phyloP scores from a whole-genome alignment of 2,329 filamentous ascomycete genomes.

The Arthrobotrys sphaeroides region DNA sequence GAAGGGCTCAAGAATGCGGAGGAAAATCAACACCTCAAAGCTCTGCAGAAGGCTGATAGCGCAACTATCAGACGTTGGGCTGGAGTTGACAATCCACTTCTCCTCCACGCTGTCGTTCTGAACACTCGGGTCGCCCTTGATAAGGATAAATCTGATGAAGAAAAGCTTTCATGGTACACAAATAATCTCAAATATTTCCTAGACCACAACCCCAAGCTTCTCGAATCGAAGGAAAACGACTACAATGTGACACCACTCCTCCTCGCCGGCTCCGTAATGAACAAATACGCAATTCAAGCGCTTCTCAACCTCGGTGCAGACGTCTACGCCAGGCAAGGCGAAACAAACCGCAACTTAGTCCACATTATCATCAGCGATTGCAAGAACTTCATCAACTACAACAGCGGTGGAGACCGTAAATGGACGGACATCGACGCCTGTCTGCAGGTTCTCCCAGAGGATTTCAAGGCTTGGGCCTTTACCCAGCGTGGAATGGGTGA shows the following conservation, averaged over 20 bases:
- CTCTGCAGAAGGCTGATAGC: slow-evolving; percentile 48
- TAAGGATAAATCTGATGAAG: slow-evolving; percentile 44
- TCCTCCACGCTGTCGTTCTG: slow-evolving; percentile 56
- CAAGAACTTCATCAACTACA: slow-evolving; percentile 59
- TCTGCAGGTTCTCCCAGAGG: slow-evolving; percentile 69
- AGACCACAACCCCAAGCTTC: slow-evolving; percentile 68
- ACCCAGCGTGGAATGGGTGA: slow-evolving; percentile 70
- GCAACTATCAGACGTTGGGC: slow-evolving; percentile 55
- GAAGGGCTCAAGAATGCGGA: slow-evolving; percentile 32
- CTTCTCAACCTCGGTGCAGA: slow-evolving; percentile 75
- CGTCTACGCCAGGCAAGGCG: slow-evolving; percentile 70
- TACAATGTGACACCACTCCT: slow-evolving; percentile 74
- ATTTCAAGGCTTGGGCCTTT: slow-evolving; percentile 63
- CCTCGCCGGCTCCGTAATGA: slow-evolving; percentile 70
- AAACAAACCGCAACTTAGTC: slow-evolving; percentile 72
- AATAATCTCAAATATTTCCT: slow-evolving; percentile 70
- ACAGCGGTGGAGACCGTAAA: neutral
- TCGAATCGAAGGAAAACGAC: slow-evolving; percentile 70
- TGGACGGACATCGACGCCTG: slow-evolving; percentile 63
- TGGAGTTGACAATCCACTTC: slow-evolving; percentile 53
- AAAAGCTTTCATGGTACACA: slow-evolving; percentile 52
- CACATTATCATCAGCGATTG: slow-evolving; percentile 67
- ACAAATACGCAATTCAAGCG: slow-evolving; percentile 67
- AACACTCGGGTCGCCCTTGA: slow-evolving; percentile 53
- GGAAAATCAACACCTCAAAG: slow-evolving; percentile 38